A percentile compares a stretch with the other conserved stretches of the same genome.
These are phyloP conservation scores for Chaetomiaceae sp. DNA, from an alignment of 2,329 filamentous ascomycete species.

Conservation along the genomic window DNA sequence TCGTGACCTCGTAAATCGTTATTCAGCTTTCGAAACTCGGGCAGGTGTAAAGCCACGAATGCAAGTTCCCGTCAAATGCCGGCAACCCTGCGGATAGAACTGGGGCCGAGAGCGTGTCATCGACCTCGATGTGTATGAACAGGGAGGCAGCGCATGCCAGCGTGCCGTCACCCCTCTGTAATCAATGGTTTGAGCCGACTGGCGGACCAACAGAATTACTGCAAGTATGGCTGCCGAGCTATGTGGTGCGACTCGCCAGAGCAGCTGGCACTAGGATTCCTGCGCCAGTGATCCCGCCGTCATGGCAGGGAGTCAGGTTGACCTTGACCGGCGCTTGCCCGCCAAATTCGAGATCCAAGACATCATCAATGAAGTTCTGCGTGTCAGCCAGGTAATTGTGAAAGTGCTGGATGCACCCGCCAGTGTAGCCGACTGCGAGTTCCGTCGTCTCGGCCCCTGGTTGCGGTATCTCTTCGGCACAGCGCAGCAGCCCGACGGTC, in stretches of 20 bases:
- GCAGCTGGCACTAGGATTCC: constrained; percentile 53
- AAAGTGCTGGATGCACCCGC: constrained; percentile 70
- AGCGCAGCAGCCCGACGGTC: constrained; percentile 62
- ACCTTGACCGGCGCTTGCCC: constrained; percentile 36
- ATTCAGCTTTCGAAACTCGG: too few species aligned
- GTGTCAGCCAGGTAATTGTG: constrained; percentile 25
- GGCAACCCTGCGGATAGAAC: too few species aligned
- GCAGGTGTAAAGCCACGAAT: too few species aligned
- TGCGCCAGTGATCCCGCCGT: constrained; percentile 58
- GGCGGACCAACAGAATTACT: too few species aligned
- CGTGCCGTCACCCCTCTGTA: too few species aligned
- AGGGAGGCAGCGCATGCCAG: too few species aligned
- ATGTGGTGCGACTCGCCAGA: constrained; percentile 28
- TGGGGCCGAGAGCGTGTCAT: too few species aligned
- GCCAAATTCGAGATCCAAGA: constrained; percentile 40
- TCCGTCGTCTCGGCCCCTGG: constrained; percentile 37
- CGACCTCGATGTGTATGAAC: too few species aligned
- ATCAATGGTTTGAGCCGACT: too few species aligned
- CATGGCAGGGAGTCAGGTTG: constrained; percentile 51
- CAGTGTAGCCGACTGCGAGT: constrained; percentile 73
- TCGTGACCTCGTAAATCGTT: too few species aligned
- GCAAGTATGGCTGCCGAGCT: too few species aligned
- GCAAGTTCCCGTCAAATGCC: too few species aligned
- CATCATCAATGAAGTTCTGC: constrained; percentile 45
- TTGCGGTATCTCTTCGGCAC: constrained; percentile 59